Conservation (phyloP, 768 basidiomycete genomes). For the Russula ochroleuca region DNA sequence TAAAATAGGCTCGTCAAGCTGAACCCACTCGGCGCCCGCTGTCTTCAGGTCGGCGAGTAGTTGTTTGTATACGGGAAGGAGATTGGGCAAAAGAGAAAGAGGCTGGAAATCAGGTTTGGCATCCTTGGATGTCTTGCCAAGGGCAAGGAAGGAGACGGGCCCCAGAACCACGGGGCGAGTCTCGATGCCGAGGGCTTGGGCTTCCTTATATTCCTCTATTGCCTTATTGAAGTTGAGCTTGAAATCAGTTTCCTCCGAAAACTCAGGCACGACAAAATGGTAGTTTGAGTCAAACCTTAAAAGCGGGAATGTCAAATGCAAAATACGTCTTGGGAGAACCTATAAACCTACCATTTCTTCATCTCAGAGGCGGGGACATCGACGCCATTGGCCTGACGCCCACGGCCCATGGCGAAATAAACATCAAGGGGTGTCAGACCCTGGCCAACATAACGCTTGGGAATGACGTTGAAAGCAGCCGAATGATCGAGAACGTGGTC, state of each 20-base stretch:
- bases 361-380: conserved; percentile 98
- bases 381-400: conserved; percentile 88
- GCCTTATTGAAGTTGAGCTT: conserved; percentile 95
- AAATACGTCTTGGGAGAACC: conserved; percentile 1
- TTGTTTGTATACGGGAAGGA: conserved; percentile 88
- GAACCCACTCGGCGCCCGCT: conserved; percentile 91
- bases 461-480: conserved; percentile 93
- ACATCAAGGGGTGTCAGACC: conserved; percentile 87
- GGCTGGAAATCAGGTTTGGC: conserved; percentile 83
- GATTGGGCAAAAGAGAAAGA: conserved; percentile 81
- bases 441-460: conserved; percentile 85
- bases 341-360: conserved; percentile 88
- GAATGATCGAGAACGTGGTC: conserved; percentile 99
- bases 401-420: conserved; percentile 99
- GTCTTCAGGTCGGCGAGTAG: conserved; percentile 87
- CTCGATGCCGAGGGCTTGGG: conserved; percentile 78
- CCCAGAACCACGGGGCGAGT: conserved; percentile 97
- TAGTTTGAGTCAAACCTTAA: conserved; percentile 97
- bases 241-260: conserved; percentile 87
- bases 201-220: conserved; percentile 91
- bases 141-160: conserved; percentile 89
- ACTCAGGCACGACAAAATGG: conserved; percentile 97
- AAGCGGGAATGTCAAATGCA: conserved; percentile 7
- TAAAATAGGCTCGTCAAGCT: conserved; percentile 95
- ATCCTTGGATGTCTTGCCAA: conserved; percentile 87